Conservation (phyloP, 2,329 filamentous ascomycete species). For the Didymella sp. region DNA sequence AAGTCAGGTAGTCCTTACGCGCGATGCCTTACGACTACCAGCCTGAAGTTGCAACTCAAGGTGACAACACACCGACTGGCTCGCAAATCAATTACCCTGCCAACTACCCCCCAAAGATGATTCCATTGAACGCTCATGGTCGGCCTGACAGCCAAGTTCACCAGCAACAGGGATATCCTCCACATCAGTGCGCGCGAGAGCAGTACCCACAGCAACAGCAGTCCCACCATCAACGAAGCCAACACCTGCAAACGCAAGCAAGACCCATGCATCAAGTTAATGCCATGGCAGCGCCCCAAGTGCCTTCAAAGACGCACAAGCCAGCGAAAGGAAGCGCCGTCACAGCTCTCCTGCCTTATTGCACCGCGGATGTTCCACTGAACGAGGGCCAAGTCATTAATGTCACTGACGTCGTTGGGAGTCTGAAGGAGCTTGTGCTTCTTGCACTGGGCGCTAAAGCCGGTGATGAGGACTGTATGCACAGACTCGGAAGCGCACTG, state of each 20-base stretch:
- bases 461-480: conserved; percentile 22
- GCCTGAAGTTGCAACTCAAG: background rate
- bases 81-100: conserved; percentile 14
- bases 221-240: background rate
- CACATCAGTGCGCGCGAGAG: background rate
- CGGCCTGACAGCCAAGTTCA: background rate
- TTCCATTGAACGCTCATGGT: background rate
- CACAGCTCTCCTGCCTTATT: conserved; percentile 40
- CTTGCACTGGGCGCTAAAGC: conserved; percentile 33
- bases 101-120: conserved; percentile 7
- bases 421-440: conserved; percentile 41
- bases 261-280: background rate
- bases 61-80: background rate
- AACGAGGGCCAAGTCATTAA: conserved; percentile 36
- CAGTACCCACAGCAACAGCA: background rate
- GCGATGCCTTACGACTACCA: background rate
- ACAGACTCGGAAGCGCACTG: conserved; percentile 31
- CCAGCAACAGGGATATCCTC: conserved; percentile 1
- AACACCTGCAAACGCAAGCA: background rate
- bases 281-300: background rate
- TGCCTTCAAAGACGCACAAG: background rate
- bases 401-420: conserved; percentile 44
- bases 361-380: conserved; percentile 33
- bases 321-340: conserved; percentile 17
- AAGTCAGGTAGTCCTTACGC: background rate